Percentiles rank a stretch among this genome's conserved stretches.
These are phyloP conservation scores for Hypoxylon sp. DNA, from an alignment of 2,329 filamentous ascomycete genomes.

Conservation along the genomic window DNA sequence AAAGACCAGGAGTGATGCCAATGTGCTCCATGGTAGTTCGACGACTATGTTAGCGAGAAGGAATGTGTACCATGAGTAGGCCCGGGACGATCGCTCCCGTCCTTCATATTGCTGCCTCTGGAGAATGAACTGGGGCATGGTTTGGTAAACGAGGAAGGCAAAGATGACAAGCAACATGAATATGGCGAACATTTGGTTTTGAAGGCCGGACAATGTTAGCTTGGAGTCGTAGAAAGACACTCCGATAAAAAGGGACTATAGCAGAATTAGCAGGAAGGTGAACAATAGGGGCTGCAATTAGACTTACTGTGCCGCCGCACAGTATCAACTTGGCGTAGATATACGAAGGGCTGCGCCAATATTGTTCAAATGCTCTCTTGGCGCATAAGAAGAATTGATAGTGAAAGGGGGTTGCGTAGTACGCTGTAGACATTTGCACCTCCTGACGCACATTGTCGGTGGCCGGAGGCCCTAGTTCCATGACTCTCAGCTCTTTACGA, in stretches of 20 bases:
- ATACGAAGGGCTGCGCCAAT: conserved; percentile 85
- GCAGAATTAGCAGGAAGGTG: conserved; percentile 51
- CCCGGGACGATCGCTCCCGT: conserved; percentile 80
- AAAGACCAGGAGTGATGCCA: conserved; percentile 69
- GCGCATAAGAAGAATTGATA: conserved; percentile 76
- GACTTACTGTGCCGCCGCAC: conserved; percentile 51
- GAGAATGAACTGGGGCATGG: conserved; percentile 82
- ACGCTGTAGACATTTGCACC: conserved; percentile 62
- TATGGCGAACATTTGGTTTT: conserved; percentile 80
- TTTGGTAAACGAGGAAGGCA: conserved; percentile 76
- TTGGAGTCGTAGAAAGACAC: conserved; percentile 75
- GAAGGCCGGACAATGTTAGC: conserved; percentile 73
- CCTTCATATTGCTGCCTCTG: conserved; percentile 83
- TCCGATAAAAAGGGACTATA: conserved; percentile 74
- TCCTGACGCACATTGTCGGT: conserved; percentile 49
- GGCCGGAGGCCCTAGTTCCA: conserved; percentile 23
- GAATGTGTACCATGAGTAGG: conserved; percentile 83
- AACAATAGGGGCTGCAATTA: background rate
- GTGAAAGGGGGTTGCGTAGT: conserved; percentile 81
- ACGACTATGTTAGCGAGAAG: conserved; percentile 79
- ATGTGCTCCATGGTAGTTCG: conserved; percentile 78
- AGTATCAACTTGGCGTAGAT: conserved; percentile 80
- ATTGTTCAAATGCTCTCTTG: conserved; percentile 81
- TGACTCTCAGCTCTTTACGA: conserved; percentile 32
- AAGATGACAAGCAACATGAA: conserved; percentile 86